Percentiles rank a stretch among this genome's conserved stretches.
phyloP scores from a whole-genome alignment of 176 grass and related monocot genomes.

The Aegilops longissima region DNA sequence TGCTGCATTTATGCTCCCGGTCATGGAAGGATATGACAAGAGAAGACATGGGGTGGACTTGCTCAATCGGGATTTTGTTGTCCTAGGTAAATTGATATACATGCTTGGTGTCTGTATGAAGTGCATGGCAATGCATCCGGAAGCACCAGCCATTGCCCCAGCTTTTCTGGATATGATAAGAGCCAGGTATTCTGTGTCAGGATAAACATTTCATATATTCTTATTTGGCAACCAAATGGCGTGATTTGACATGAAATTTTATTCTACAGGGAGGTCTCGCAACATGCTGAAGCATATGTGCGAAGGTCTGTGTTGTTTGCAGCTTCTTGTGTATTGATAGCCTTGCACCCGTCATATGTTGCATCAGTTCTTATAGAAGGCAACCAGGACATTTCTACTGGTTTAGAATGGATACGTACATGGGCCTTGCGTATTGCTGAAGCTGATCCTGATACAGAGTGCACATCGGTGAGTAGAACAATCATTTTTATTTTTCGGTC shows the following conservation, averaged over 20 bases:
- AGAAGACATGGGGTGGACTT: conserved; percentile 78
- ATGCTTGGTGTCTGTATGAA: conserved; percentile 98
- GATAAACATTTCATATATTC: conserved; percentile 23
- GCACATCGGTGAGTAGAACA: conserved; percentile 60
- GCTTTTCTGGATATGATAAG: conserved; percentile 88
- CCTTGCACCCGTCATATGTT: conserved; percentile 81
- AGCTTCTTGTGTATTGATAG: conserved; percentile 84
- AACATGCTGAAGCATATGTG: conserved; percentile 94
- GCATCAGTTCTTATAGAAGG: conserved; percentile 87
- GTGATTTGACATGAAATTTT: not conserved
- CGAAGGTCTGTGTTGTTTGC: conserved; percentile 87
- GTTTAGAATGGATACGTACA: conserved; percentile 90
- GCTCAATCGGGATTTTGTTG: conserved; percentile 83
- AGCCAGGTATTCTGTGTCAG: conserved; percentile 58
- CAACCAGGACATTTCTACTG: conserved; percentile 67
- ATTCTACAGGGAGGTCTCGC: conserved; percentile 60
- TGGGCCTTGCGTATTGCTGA: conserved; percentile 79
- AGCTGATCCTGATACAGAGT: conserved; percentile 84
- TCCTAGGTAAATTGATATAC: conserved; percentile 91
- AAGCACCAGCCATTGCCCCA: conserved; percentile 83
- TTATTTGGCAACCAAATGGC: not conserved
- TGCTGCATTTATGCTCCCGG: conserved; percentile 95
- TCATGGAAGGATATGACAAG: conserved; percentile 92
- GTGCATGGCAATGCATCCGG: conserved; percentile 86
- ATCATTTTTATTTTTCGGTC: not conserved